Percentiles rank a stretch among this genome's conserved stretches.
phyloP scores from a whole-genome alignment of 768 basidiomycete species.

The Lentinula edodes region DNA sequence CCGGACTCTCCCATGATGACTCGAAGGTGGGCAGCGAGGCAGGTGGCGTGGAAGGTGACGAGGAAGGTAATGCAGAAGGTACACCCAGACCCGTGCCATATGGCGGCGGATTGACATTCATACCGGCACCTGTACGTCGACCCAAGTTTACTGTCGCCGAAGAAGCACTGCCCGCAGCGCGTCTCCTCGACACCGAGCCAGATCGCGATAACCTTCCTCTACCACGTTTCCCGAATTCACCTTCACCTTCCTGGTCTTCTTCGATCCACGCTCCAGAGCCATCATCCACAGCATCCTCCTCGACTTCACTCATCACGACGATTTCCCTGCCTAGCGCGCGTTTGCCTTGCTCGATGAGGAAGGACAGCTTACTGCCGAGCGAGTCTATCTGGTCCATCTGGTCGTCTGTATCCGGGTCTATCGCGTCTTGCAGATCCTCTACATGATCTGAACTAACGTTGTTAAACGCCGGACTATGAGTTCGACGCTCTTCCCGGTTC shows the following conservation, averaged over 20 bases:
- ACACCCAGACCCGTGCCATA: conserved; percentile 8
- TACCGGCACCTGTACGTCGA: not conserved
- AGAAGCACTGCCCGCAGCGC: not conserved
- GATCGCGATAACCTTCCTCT: not conserved
- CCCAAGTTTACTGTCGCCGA: not conserved
- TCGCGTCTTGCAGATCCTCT: not conserved
- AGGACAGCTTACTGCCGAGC: conserved; percentile 66
- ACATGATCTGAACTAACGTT: conserved; percentile 29
- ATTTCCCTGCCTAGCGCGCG: conserved; percentile 73
- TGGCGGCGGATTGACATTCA: conserved; percentile 4
- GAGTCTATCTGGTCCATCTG: conserved; percentile 63
- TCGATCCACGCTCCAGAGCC: conserved; percentile 75
- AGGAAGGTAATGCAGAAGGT: conserved; percentile 18
- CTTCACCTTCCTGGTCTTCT: conserved; percentile 30
- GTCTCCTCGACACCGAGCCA: conserved; percentile 14
- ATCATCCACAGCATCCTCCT: conserved; percentile 75
- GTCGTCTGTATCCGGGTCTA: not conserved
- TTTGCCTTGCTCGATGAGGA: conserved; percentile 75
- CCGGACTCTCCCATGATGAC: conserved; percentile 52
- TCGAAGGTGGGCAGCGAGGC: conserved; percentile 27
- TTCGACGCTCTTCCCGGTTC: conserved; percentile 10
- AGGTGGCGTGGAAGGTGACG: conserved; percentile 12
- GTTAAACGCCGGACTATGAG: conserved; percentile 36
- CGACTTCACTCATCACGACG: conserved; percentile 68
- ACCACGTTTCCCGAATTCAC: not conserved